Base-by-base conservation (phyloP, 441 rosid genomes). In the Arabidopsis lyrata region DNA sequence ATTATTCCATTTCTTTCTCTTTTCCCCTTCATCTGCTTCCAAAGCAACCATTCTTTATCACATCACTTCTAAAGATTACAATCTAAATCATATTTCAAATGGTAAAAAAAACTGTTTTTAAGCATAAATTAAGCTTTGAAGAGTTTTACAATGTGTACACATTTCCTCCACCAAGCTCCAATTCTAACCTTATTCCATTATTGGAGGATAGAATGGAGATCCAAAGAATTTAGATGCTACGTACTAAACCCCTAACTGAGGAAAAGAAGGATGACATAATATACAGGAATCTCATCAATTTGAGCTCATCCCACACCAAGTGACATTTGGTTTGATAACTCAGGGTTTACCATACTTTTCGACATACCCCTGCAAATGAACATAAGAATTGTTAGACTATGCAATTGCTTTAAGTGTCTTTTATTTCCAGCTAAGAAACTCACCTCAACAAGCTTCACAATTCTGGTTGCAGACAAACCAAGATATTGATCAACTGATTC, bases 401-500 rank as follows among this genome's bases (percentile, higher is more conserved):
- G 34, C 59, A 63, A 57, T 8, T 47, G 48, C 38, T 47, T 47
- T 1, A 24, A 41, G 57, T 48, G 29, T 57, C 22, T 44, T 22
- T 74, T 4, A 42, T 13, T 31, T 50, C 39, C 5, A 14, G 66
- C 73, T 45, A 60, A 72, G 75, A 71, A 50, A 71, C 90, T 81
- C 75, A 95, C 97, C 97, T 90, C 90, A 8, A 93, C 86, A 73
- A 93, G 95, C 87, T 88, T 95, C 72, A 82, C 81, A 44, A 91
- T 81, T 83, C 85, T 91, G 45, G 88, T 77, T 70, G 81, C 82
- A 41, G 90, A 83, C 6, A 44, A 68, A 48, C 86, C 84, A 74
- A 95, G 90, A 83, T 88, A 93, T 42, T 85, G 93, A 74, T 85
- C 84, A 22, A 77, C 70, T 5, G 83, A 82, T 72, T 84, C 90